Percentiles rank a stretch among this genome's conserved stretches.
Conservation (phyloP, 208 protist genomes). For the Zelonia costaricensis region DNA sequence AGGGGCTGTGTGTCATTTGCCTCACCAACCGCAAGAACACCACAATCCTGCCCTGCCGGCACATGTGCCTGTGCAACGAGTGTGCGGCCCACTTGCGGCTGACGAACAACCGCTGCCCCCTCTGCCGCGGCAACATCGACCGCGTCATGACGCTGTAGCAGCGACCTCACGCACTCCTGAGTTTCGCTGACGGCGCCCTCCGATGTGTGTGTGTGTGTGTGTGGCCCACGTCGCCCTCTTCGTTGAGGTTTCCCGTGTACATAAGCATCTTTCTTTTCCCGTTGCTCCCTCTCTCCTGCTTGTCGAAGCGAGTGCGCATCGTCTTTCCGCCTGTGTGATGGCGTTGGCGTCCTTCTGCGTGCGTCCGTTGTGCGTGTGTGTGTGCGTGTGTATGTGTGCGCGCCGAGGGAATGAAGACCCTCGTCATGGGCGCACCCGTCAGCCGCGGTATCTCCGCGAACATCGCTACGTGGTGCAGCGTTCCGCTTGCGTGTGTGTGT, state of each 20-base stretch:
- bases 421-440: too few relatives aligned
- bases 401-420: too few relatives aligned
- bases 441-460: too few relatives aligned
- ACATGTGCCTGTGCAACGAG: conserved; percentile 91
- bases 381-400: neutral
- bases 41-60: conserved; percentile 91
- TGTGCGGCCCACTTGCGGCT: conserved; percentile 81
- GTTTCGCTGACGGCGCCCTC: neutral
- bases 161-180: too few relatives aligned
- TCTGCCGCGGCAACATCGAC: conserved; percentile 83
- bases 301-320: neutral
- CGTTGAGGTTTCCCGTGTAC: neutral
- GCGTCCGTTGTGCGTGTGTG: neutral
- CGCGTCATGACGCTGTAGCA: conserved; percentile 63
- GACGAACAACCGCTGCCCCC: conserved; percentile 87
- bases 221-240: neutral
- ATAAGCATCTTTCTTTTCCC: neutral
- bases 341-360: neutral
- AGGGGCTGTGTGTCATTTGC: conserved; percentile 86
- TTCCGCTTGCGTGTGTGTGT: too few relatives aligned
- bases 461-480: too few relatives aligned
- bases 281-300: neutral
- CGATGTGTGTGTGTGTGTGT: neutral
- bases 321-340: neutral
- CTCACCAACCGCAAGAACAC: conserved; percentile 83